Conservation (phyloP, 2,329 filamentous ascomycete species). For the Zymoseptoria brevis region DNA sequence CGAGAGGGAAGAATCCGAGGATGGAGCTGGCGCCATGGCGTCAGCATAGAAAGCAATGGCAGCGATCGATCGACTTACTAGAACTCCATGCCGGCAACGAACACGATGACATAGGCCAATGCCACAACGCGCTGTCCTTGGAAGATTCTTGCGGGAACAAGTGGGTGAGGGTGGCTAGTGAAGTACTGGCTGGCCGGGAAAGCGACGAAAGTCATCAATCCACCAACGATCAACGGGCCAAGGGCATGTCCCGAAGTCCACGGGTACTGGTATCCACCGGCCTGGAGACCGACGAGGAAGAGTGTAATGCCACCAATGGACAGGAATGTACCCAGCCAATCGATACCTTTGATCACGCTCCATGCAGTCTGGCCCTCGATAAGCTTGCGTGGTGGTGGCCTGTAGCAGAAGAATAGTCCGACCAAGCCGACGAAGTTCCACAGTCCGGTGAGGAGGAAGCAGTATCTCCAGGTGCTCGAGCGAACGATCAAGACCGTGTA, state of each 20-base stretch:
- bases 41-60: neutral
- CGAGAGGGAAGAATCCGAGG: slow-evolving; percentile 53
- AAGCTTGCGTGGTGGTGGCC: slow-evolving; percentile 42
- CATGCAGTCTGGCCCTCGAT: slow-evolving; percentile 31
- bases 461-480: slow-evolving; percentile 45
- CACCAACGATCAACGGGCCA: slow-evolving; percentile 22
- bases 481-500: slow-evolving; percentile 51
- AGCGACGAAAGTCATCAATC: slow-evolving; percentile 19
- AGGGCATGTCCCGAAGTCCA: slow-evolving; percentile 23
- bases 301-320: slow-evolving; percentile 43
- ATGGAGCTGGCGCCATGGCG: slow-evolving; percentile 11
- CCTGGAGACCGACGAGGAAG: slow-evolving; percentile 39
- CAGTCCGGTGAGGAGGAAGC: slow-evolving; percentile 45
- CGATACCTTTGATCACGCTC: slow-evolving; percentile 39
- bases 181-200: slow-evolving; percentile 24
- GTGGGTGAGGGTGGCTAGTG: slow-evolving; percentile 20
- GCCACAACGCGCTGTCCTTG: slow-evolving; percentile 26
- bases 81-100: slow-evolving; percentile 30
- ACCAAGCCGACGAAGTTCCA: slow-evolving; percentile 47
- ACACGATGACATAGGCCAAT: slow-evolving; percentile 29
- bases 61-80: slow-evolving; percentile 5
- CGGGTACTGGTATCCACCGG: slow-evolving; percentile 16
- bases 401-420: slow-evolving; percentile 46
- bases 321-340: slow-evolving; percentile 45
- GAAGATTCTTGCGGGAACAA: slow-evolving; percentile 24